A percentile compares a stretch with the other conserved stretches of the same genome.
Conservation (phyloP, 163 green algal genomes). For the Chlorella variabilis region DNA sequence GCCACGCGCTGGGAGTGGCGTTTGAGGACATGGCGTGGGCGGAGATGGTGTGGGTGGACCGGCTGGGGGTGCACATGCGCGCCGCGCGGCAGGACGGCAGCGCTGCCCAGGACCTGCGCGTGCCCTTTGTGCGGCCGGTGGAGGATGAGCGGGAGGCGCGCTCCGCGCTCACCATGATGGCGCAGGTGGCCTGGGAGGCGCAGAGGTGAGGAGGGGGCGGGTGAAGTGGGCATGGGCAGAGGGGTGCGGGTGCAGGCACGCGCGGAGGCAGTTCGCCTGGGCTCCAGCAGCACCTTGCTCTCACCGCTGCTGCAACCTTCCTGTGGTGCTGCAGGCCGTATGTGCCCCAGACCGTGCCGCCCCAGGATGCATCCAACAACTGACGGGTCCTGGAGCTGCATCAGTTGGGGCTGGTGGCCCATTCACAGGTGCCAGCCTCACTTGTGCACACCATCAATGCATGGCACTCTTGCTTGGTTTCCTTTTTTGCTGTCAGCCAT, state of each 20-base stretch:
- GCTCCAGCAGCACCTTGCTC: neutral
- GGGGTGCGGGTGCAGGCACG: neutral
- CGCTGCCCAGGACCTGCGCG: slow-evolving; percentile 48
- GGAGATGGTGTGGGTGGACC: slow-evolving; percentile 92
- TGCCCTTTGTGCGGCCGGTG: slow-evolving; percentile 79
- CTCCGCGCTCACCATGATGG: slow-evolving; percentile 87
- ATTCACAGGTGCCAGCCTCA: too few species aligned
- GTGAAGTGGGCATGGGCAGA: neutral
- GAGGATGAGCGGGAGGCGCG: slow-evolving; percentile 85
- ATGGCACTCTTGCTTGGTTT: too few species aligned
- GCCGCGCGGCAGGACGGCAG: slow-evolving; percentile 31
- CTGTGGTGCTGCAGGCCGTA: slow-evolving; percentile 5
- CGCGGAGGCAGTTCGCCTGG: neutral
- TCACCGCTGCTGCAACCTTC: neutral
- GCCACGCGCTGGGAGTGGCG: slow-evolving; percentile 13
- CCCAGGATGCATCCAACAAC: slow-evolving; percentile 21
- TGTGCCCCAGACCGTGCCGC: slow-evolving; percentile 5
- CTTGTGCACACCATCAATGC: neutral
- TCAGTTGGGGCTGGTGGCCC: too few species aligned
- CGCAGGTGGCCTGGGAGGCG: slow-evolving; percentile 89
- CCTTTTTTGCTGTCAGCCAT: too few species aligned
- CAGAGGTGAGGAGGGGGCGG: neutral
- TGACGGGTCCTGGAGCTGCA: too few species aligned
- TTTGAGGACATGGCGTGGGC: slow-evolving; percentile 73
- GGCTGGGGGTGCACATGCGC: slow-evolving; percentile 76